Conservation (phyloP, 352 stramenopile genomes). For the Phytophthora sansomeana region DNA sequence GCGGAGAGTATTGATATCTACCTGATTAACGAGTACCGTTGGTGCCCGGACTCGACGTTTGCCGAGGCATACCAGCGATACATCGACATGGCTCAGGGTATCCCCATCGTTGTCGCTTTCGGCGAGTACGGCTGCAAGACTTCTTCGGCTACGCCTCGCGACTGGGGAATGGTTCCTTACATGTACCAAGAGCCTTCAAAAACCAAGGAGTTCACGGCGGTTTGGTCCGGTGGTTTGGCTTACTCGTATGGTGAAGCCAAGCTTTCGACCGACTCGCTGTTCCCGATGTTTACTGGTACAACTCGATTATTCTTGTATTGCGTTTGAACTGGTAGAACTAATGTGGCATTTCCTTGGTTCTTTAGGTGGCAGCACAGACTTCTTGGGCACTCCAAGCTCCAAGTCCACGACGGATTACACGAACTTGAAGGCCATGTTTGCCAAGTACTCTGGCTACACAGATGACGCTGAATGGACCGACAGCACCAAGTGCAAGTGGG, state of each 20-base stretch:
- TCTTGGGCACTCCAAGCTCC: conserved; percentile 64
- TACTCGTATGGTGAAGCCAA: conserved; percentile 91
- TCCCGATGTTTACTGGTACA: conserved; percentile 86
- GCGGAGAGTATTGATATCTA: conserved; percentile 89
- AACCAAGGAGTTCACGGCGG: conserved; percentile 74
- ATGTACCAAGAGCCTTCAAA: conserved; percentile 73
- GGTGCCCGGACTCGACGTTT: conserved; percentile 78
- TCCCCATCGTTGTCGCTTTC: conserved; percentile 83
- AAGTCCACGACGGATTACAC: conserved; percentile 71
- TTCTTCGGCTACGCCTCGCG: conserved; percentile 47
- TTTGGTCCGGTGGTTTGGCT: conserved; percentile 84
- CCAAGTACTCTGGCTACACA: conserved; percentile 63
- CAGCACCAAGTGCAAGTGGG: conserved; percentile 72
- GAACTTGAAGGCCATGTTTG: conserved; percentile 78
- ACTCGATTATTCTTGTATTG: background rate
- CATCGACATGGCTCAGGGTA: conserved; percentile 74
- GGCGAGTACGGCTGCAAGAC: conserved; percentile 87
- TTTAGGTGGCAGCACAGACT: conserved; percentile 69
- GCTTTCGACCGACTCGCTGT: conserved; percentile 67
- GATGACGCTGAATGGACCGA: conserved; percentile 67
- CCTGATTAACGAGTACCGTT: conserved; percentile 91
- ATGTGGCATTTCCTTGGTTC: conserved; percentile 12
- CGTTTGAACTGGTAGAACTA: conserved; percentile 12
- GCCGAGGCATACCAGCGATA: conserved; percentile 76
- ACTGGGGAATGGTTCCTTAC: conserved; percentile 85